phyloP scores from a whole-genome alignment of 2,329 filamentous ascomycete genomes.

The Xylariaceae sp. region DNA sequence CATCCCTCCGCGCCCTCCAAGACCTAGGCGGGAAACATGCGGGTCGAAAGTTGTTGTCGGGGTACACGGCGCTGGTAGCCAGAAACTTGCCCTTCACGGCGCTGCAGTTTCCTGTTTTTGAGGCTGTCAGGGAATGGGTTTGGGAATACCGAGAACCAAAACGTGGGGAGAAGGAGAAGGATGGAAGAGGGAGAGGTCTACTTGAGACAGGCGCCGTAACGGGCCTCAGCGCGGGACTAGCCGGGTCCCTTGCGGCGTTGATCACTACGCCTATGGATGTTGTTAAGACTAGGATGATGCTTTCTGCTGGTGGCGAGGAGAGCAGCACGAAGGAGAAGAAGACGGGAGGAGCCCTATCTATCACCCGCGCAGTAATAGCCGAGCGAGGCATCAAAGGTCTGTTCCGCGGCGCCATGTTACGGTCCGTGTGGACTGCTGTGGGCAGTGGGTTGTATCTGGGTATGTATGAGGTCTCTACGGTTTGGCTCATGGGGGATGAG shows the following conservation, averaged over 20 bases:
- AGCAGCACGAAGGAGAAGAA: conserved; percentile 22
- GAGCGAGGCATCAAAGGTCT: conserved; percentile 69
- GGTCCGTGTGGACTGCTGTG: conserved; percentile 75
- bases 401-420: conserved; percentile 70
- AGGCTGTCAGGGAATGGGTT: conserved; percentile 66
- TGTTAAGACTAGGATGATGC: conserved; percentile 62
- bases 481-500: conserved; percentile 51
- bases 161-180: conserved; percentile 22
- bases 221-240: conserved; percentile 66
- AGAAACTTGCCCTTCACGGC: conserved; percentile 85
- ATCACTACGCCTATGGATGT: conserved; percentile 89
- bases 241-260: conserved; percentile 70
- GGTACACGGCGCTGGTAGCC: conserved; percentile 77
- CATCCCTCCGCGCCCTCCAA: conserved; percentile 47
- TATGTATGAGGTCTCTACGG: conserved; percentile 76
- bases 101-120: conserved; percentile 79
- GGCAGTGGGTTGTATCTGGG: conserved; percentile 82
- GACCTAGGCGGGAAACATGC: conserved; percentile 52
- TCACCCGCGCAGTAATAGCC: conserved; percentile 61
- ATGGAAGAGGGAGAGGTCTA: conserved; percentile 39
- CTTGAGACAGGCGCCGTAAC: conserved; percentile 68
- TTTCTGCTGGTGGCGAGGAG: conserved; percentile 32
- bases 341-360: conserved; percentile 44
- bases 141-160: conserved; percentile 29
- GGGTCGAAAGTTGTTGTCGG: conserved; percentile 57